phyloP scores from a whole-genome alignment of 345 rosid species.

The Eucalyptus shirleyi region DNA sequence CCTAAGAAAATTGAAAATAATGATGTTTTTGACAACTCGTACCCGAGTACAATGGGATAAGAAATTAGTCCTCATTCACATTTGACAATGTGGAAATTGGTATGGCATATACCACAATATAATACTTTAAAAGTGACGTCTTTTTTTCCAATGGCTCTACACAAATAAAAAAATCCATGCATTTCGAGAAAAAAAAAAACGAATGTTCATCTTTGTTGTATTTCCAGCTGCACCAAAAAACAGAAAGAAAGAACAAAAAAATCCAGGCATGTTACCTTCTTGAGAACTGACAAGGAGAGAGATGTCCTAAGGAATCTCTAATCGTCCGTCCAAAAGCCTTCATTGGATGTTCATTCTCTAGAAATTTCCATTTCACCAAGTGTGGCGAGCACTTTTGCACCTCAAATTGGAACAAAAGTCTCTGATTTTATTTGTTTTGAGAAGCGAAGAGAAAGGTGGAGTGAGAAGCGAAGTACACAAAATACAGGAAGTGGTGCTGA shows the following conservation, averaged over 20 bases:
- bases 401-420: neutral
- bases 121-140: slow-evolving; percentile 21
- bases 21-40: neutral
- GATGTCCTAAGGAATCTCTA: neutral
- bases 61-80: slow-evolving; percentile 17
- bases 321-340: slow-evolving; percentile 2
- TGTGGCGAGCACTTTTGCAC: neutral
- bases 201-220: neutral
- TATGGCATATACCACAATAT: slow-evolving; percentile 29
- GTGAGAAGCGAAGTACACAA: neutral
- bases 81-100: slow-evolving; percentile 17
- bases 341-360: neutral
- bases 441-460: neutral
- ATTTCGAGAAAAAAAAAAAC: neutral
- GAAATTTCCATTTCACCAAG: neutral
- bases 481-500: neutral
- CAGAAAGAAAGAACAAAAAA: neutral
- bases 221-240: neutral
- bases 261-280: neutral
- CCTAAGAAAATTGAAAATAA: neutral
- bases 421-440: too few species aligned
- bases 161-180: neutral
- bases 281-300: neutral
- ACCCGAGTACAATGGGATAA: slow-evolving; percentile 31
- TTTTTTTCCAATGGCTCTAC: slow-evolving; percentile 2